Conservation (phyloP, 225 moss, liverwort and hornwort species). For the Physcomitrium patens region DNA sequence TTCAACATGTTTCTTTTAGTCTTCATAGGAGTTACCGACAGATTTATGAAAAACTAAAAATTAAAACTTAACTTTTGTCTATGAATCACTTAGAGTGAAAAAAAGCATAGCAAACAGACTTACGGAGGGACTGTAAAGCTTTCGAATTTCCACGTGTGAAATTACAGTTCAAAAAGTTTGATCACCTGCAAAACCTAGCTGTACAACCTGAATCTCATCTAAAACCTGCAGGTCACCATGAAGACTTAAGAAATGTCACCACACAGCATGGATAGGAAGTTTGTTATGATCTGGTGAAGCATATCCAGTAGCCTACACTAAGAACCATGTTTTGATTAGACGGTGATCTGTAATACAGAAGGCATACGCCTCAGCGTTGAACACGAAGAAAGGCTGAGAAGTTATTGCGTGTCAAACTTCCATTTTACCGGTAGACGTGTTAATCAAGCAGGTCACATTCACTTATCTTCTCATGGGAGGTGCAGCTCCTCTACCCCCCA, state of each 20-base stretch:
- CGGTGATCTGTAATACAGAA: slow-evolving; percentile 17
- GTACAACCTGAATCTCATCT: slow-evolving; percentile 24
- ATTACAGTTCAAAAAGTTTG: slow-evolving; percentile 19
- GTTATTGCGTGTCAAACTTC: slow-evolving; percentile 7
- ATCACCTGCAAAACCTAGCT: slow-evolving; percentile 20
- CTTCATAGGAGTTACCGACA: too few species aligned
- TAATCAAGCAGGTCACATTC: slow-evolving; percentile 12
- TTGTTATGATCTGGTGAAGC: slow-evolving; percentile 13
- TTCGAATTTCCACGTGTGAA: neutral
- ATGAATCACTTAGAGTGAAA: too few species aligned
- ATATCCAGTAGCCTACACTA: slow-evolving; percentile 23
- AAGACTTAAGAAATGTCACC: neutral
- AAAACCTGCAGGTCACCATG: slow-evolving; percentile 22
- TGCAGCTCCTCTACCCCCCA: slow-evolving; percentile 55
- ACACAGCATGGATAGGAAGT: slow-evolving; percentile 15
- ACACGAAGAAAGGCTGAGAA: slow-evolving; percentile 12
- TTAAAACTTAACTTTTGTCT: too few species aligned
- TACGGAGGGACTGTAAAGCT: too few species aligned
- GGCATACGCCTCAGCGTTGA: slow-evolving; percentile 25
- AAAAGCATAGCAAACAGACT: too few species aligned
- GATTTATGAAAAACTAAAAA: too few species aligned
- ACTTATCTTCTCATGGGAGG: slow-evolving; percentile 60
- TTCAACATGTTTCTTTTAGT: too few species aligned
- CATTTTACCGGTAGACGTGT: slow-evolving; percentile 8
- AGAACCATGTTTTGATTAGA: slow-evolving; percentile 19